Conservation (phyloP, 257 asterid genomes). For the Scutellaria minor region DNA sequence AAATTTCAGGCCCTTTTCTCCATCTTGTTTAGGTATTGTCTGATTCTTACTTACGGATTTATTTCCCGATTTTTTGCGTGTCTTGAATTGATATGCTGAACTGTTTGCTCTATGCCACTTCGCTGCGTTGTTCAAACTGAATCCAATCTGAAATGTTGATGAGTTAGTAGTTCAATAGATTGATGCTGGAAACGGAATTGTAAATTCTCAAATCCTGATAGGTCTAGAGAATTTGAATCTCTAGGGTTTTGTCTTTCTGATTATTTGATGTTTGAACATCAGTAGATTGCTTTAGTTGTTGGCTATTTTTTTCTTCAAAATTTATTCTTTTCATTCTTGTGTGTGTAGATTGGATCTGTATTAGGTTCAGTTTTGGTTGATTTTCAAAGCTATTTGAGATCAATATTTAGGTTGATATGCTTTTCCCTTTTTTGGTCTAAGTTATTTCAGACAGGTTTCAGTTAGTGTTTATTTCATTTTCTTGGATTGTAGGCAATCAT, state of each 20-base stretch:
- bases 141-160: constrained; percentile 23
- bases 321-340: neutral
- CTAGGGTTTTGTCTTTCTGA: constrained; percentile 24
- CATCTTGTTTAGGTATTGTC: constrained; percentile 29
- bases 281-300: constrained; percentile 30
- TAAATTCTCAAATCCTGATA: constrained; percentile 16
- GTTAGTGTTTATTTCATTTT: constrained; percentile 28
- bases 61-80: constrained; percentile 7
- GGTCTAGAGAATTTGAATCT: neutral
- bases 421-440: constrained; percentile 7
- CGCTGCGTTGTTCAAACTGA: constrained; percentile 15
- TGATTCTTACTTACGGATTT: constrained; percentile 9
- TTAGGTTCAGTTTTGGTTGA: constrained; percentile 8
- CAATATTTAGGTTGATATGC: neutral
- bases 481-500: constrained; percentile 55
- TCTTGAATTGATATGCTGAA: constrained; percentile 4
- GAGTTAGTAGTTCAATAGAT: constrained; percentile 12
- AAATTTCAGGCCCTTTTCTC: constrained; percentile 18
- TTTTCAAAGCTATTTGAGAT: constrained; percentile 6
- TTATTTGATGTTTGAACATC: constrained; percentile 17
- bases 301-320: constrained; percentile 15
- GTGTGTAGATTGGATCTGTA: constrained; percentile 13
- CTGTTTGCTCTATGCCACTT: constrained; percentile 26
- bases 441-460: neutral
- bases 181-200: constrained; percentile 20